These are phyloP conservation scores for Austropuccinia psidii DNA, from an alignment of 1,284 basidiomycete genomes.

Conservation along the genomic window DNA sequence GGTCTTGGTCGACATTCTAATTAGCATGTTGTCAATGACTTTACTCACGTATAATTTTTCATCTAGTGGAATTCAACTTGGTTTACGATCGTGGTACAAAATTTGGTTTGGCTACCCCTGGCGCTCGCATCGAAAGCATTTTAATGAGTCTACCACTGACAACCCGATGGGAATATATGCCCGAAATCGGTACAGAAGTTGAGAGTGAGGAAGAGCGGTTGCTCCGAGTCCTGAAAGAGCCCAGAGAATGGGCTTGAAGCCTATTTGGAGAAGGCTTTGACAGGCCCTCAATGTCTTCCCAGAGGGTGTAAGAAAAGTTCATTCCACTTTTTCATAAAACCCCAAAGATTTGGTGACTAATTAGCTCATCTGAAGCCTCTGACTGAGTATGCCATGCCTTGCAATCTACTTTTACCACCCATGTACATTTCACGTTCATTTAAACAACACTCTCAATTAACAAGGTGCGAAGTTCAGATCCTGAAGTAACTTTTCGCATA, in stretches of 20 bases:
- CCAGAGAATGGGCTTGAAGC: conserved; percentile 63
- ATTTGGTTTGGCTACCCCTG: conserved; percentile 82
- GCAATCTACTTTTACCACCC: too few species aligned
- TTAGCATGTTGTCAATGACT: background rate
- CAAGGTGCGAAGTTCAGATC: too few species aligned
- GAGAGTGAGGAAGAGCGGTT: conserved; percentile 64
- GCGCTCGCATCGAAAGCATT: conserved; percentile 74
- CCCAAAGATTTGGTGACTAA: too few species aligned
- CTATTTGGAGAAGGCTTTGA: too few species aligned
- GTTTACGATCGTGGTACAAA: conserved; percentile 63
- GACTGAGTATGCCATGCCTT: too few species aligned
- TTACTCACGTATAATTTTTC: conserved; percentile 47
- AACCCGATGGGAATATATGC: conserved; percentile 78
- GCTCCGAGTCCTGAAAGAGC: conserved; percentile 60
- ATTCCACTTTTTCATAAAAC: too few species aligned
- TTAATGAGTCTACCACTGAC: conserved; percentile 61
- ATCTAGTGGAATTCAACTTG: conserved; percentile 92
- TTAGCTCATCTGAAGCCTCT: too few species aligned
- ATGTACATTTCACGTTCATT: too few species aligned
- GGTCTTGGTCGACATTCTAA: background rate
- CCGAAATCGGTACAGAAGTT: conserved; percentile 61
- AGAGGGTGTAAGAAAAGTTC: too few species aligned
- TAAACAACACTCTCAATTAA: too few species aligned
- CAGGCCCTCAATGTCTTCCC: too few species aligned
- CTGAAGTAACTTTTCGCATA: too few species aligned